Conservation (phyloP, 1,284 basidiomycete genomes). For the Ceratobasidium sp. region DNA sequence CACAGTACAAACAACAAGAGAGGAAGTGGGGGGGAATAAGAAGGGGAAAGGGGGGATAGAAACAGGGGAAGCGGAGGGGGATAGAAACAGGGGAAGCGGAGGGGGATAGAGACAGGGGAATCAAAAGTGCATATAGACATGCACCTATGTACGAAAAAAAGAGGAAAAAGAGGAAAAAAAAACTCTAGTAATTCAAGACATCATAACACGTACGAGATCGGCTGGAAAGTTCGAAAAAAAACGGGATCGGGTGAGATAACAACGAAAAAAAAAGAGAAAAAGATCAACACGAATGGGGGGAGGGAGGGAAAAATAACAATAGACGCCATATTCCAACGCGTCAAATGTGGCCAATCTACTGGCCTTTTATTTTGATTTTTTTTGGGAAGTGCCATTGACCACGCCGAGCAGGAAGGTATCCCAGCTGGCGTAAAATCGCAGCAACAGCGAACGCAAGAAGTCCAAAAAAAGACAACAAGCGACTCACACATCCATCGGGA, state of each 20-base stretch:
- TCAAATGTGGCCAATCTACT: slow-evolving; percentile 31
- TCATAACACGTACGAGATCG: background rate
- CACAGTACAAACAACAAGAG: too few species aligned
- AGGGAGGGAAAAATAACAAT: slow-evolving; percentile 26
- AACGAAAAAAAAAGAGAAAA: background rate
- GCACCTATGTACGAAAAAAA: background rate
- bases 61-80: too few species aligned
- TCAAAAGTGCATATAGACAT: background rate
- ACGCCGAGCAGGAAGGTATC: too few species aligned
- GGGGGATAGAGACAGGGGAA: too few species aligned
- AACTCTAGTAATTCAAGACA: slow-evolving; percentile 5
- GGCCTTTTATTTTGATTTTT: background rate
- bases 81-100: too few species aligned
- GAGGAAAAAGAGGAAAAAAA: too few species aligned
- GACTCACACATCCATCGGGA: slow-evolving; percentile 41
- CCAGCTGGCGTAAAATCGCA: too few species aligned
- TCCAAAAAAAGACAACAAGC: background rate
- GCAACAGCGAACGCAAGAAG: too few species aligned
- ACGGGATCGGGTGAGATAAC: background rate
- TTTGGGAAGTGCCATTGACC: background rate
- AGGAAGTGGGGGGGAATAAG: background rate
- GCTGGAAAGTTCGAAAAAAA: too few species aligned
- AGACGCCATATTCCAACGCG: slow-evolving; percentile 13
- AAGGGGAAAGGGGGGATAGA: background rate
- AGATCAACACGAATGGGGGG: background rate